Evolutionary conservation across 2,329 filamentous ascomycete genomes (phyloP), one percentile per base, ranked within the genome.

Genomic region (Sporothrix schenckii): DNA sequence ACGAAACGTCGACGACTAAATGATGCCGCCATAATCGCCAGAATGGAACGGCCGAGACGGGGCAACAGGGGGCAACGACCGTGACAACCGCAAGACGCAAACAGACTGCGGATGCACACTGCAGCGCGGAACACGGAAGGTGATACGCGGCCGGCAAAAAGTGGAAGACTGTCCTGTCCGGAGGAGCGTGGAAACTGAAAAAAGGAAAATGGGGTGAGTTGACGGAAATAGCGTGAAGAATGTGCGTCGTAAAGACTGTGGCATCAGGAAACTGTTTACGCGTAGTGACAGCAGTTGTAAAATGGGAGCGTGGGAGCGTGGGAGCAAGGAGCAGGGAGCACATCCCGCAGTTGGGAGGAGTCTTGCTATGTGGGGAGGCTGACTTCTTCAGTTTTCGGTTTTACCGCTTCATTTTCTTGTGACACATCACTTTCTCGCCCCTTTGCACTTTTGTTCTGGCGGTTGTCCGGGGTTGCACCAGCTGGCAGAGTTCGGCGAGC

Each of bases 381-480:
- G 21, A 16, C 21, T 58, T 39, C 2, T 39, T 16, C 21, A n/a
- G 50, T 50, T n/a, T 7, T 13, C 44, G 9, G 19, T 50, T 65
- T 21, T 49, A 16, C 39, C 30, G 11, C 24, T 27, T 49, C 27
- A 34, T 39, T 27, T 41, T 58, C 52, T 61, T 63, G 68, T 69
- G 68, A 69, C 47, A 69, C 68, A 69, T 69, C 68, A 69, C 34
- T 54, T 63, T 68, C 66, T 52, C 66, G 53, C 27, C 27, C 16
- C 13, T 52, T 52, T 39, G 14, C 16, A 34, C 24, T 21, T 14
- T 21, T 44, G 2, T 44, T 44, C 14, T 3, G 27, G 24, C 19
- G 10, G 47, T 68, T 24, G 52, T 39, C 53, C 65, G 66, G 34
- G 30, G 39, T 63, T n/a, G 58, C 58, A 63, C 58, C 58, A 47